Base-by-base conservation (phyloP, 1,284 basidiomycete species). In the Wallemia hederae region DNA sequence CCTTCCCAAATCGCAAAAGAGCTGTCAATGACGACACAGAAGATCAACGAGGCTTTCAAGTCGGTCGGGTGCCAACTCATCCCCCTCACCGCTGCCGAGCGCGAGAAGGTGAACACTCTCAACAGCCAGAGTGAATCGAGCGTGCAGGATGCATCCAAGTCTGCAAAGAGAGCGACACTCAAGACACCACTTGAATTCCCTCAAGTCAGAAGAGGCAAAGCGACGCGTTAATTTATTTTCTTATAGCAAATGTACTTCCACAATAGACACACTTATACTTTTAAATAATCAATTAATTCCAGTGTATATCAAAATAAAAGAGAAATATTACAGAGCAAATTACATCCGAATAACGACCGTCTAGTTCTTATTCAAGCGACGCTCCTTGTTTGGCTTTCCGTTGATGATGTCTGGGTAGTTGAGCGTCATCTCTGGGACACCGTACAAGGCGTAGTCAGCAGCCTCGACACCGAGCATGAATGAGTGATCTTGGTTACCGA, bases 131-230 rank as follows among this genome's bases (percentile, higher is more conserved):
- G 9, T 22, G 39, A 49, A 22, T 14, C 11, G 22, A 17, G n/a
- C n/a, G n/a, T n/a, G 3, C 39, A 49, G 22, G 39, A 49, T n/a
- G 63, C 63, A 19, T 63, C 60, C 5, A 66, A 65, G 59, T 49
- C 39, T 49, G 74, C 72, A 39, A 84, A 82, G 66, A 76, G 80
- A 61, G 87, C 85, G 0, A 72, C 81, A 0, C 74, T 92, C 60
- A 78, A 73, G 60, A 77, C 80, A 1, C 88, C 88, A 1, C 74
- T 90, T 3, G 75, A 77, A 63, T 91, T 89, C 71, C 87, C 87
- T 0, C 83, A 82, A 67, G 66, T 66, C 63, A 66, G 66, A 33
- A 64, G 70, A 56, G 70, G 68, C 0, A 70, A 70, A 14, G 67
- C 67, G 24, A 71, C 70, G 66, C 66, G 69, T 62, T 70, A 62